Base-by-base conservation (phyloP, 2,329 filamentous ascomycete species). In the Acephala macrosclerotiorum region DNA sequence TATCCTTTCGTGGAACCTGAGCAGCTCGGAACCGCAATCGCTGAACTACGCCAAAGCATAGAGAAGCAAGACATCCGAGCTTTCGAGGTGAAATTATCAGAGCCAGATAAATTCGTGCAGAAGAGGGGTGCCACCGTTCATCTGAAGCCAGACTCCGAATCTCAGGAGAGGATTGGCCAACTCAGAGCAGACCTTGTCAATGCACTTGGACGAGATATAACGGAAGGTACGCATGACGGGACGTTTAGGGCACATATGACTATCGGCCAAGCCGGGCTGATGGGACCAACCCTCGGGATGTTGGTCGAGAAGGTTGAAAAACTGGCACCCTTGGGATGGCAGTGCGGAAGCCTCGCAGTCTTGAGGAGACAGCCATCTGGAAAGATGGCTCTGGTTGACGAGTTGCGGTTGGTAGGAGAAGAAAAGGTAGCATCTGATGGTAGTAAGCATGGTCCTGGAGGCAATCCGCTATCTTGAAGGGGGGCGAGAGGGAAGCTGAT, bases 1-100 rank as follows among this genome's bases (percentile, higher is more conserved):
- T 91, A 91, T 72, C 89, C 89, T 0, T 91, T 91, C 73, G 86
- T 90, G 7, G 74, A 77, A 2, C 77, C 80, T 0, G 81, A 84
- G 2, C 70, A 71, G 9, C 79, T 91, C 26, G 20, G 1, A 71
- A 77, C 1, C 70, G 74, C 69, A n/a, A 26, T 70, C 14, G 18
- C 26, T 3, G 47, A 59, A 9, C 26, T 71, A 22, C 86, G 84
- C 1, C 77, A 78, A 1, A 74, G 79, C 3, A 73, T 76, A 16
- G 78, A 85, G 40, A 72, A 79, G 33, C 73, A 79, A 2, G 73
- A 75, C n/a, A 58, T 83, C 12, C 63, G 66, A 18, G 60, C 45
- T 57, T 73, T 58, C 35, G 70, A 55, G 58, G 66, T 53, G 12
- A 59, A 36, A 6, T 59, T 68, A 29, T 12, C 68, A 6, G 47